Base-by-base conservation (phyloP, 2,329 filamentous ascomycete species). In the Dactylonectria estremocensis region DNA sequence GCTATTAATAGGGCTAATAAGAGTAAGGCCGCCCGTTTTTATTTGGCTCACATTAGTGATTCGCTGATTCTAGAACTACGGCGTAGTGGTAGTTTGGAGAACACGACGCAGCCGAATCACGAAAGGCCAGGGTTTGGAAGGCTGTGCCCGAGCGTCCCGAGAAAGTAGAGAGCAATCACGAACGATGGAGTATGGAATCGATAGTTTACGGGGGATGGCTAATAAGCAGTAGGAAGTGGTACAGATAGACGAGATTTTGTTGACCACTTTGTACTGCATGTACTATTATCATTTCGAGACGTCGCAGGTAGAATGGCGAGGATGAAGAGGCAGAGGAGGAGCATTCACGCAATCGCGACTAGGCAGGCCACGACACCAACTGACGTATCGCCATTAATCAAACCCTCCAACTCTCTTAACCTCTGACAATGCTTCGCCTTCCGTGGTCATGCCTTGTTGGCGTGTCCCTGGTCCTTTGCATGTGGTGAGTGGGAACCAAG, bases 271-370 rank as follows among this genome's bases (percentile, higher is more conserved):
- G 24, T 28, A 28, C 7, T 28, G 24, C 24, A 28, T 28, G 7
- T 28, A 28, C n/a, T 14, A 18, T 28, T 40, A 35, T 33, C 40
- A 43, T 52, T 33, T 56, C 33, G 61, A 66, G 57, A 69, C 58
- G 68, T 68, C 61, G 48, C 61, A 62, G 48, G 60, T 66, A 66
- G 18, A 63, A 49, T 46, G 22, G 50, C 52, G 31, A 37, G 43
- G 33, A 37, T 48, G 28, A 35, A 22, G 37, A 57, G 54, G 31
- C 31, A 35, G 22, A 28, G 53, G 28, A 35, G 33, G 37, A 57
- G 54, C 43, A 40, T 40, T 54, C 22, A 8, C n/a, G 13, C 28
- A 49, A 60, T n/a, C 16, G 16, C 31, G 18, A 35, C 50, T 53
- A 52, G 50, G n/a, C 31, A 35, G 31, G n/a, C 50, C 31, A 35